A percentile compares a stretch with the other conserved stretches of the same genome.
Conservation (phyloP, 495 filamentous ascomycete genomes). For the Penicillium chermesinum region DNA sequence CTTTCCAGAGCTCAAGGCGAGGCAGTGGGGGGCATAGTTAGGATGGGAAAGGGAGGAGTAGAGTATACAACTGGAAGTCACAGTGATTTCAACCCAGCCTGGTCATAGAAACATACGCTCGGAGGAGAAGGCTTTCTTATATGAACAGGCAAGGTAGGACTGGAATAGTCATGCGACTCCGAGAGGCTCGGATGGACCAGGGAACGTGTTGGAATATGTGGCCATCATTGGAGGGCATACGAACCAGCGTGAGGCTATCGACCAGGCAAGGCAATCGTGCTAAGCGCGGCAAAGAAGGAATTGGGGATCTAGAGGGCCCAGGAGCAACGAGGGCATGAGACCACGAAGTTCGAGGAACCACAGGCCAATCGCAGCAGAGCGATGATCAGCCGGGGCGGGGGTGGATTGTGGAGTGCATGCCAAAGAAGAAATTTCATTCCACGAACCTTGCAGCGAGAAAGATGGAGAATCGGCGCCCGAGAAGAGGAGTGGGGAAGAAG, state of each 20-base stretch:
- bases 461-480: neutral
- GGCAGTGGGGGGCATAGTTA: constrained; percentile 16
- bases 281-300: constrained; percentile 25
- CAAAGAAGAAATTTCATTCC: constrained; percentile 1
- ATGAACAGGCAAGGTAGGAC: constrained; percentile 8
- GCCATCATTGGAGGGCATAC: constrained; percentile 16
- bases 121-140: constrained; percentile 8
- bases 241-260: constrained; percentile 1
- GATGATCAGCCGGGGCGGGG: constrained; percentile 17
- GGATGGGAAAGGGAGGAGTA: constrained; percentile 1
- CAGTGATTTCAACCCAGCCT: constrained; percentile 14
- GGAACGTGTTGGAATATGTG: constrained; percentile 12
- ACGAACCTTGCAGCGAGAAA: constrained; percentile 18
- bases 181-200: no score
- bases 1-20: constrained; percentile 8
- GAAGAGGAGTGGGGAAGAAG: neutral
- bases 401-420: constrained; percentile 10
- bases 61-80: constrained; percentile 13
- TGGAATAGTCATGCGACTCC: constrained; percentile 20
- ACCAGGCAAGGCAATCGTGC: constrained; percentile 7
- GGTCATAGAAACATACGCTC: constrained; percentile 15
- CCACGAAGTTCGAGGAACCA: constrained; percentile 9
- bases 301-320: constrained; percentile 9
- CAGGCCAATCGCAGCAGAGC: constrained; percentile 15
- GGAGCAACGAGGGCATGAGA: constrained; percentile 5